A percentile compares a stretch with the other conserved stretches of the same genome.
These are phyloP conservation scores for Linum trigynum DNA, from an alignment of 345 rosid species.

Conservation along the genomic window DNA sequence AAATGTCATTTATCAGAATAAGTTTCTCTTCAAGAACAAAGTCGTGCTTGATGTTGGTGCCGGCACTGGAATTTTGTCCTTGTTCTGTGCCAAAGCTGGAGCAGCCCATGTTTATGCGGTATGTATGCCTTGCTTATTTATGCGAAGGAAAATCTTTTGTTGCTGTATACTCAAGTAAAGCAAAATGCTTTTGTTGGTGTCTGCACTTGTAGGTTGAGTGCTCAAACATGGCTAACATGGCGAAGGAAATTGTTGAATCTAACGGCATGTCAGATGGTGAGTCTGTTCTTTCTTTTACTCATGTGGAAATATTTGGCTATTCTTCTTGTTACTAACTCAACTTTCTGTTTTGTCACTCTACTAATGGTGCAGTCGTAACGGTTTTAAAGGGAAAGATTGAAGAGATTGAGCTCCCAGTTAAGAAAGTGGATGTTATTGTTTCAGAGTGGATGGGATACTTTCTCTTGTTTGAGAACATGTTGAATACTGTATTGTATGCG, in stretches of 20 bases:
- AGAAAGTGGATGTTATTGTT: slow-evolving; percentile 87
- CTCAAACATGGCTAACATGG: slow-evolving; percentile 92
- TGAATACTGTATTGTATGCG: slow-evolving; percentile 79
- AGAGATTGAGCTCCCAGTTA: slow-evolving; percentile 81
- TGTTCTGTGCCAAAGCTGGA: slow-evolving; percentile 96
- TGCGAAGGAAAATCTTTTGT: no score
- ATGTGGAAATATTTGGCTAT: neutral
- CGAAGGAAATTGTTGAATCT: slow-evolving; percentile 73
- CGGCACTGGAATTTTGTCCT: slow-evolving; percentile 91
- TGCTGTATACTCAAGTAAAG: neutral
- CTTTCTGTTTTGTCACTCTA: neutral
- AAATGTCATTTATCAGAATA: slow-evolving; percentile 87
- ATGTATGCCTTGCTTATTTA: slow-evolving; percentile 11
- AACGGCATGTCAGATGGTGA: slow-evolving; percentile 85
- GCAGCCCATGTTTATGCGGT: slow-evolving; percentile 92
- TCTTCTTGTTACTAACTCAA: slow-evolving; percentile 1
- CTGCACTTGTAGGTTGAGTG: slow-evolving; percentile 58
- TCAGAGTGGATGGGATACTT: slow-evolving; percentile 99
- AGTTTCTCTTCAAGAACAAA: slow-evolving; percentile 80
- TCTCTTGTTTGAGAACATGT: slow-evolving; percentile 90
- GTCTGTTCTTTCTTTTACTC: neutral
- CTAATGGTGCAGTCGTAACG: slow-evolving; percentile 52
- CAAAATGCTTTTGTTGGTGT: slow-evolving; percentile 7
- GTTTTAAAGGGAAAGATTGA: slow-evolving; percentile 97
- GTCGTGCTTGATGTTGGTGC: slow-evolving; percentile 98